phyloP scores from a whole-genome alignment of 495 filamentous ascomycete species.

The Aspergillus nidulans region DNA sequence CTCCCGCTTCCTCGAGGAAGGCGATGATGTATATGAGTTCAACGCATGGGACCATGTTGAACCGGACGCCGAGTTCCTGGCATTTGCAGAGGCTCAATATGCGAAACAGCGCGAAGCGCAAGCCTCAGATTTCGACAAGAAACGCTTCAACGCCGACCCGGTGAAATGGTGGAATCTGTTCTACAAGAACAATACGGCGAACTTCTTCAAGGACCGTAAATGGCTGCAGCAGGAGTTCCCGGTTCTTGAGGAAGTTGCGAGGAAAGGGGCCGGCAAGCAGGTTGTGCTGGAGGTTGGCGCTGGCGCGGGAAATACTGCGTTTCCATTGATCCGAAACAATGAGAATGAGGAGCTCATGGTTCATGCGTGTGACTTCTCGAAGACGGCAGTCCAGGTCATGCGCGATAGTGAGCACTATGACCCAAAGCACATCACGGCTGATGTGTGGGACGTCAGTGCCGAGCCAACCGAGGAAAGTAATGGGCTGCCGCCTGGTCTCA shows the following conservation, averaged over 20 bases:
- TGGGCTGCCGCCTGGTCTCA: slow-evolving; percentile 67
- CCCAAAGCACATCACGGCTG: slow-evolving; percentile 64
- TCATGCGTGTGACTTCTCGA: slow-evolving; percentile 91
- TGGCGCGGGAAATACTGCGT: slow-evolving; percentile 93
- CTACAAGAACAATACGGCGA: slow-evolving; percentile 89
- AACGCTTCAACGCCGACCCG: slow-evolving; percentile 80
- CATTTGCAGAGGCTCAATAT: slow-evolving; percentile 77
- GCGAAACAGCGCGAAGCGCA: slow-evolving; percentile 74
- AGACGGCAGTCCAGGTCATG: slow-evolving; percentile 86
- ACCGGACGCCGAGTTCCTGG: slow-evolving; percentile 75
- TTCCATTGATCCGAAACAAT: slow-evolving; percentile 78
- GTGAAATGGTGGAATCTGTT: slow-evolving; percentile 96
- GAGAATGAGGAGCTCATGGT: slow-evolving; percentile 72
- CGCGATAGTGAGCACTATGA: slow-evolving; percentile 64
- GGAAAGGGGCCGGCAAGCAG: slow-evolving; percentile 53
- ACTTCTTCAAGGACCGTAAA: slow-evolving; percentile 98
- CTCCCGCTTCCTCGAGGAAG: slow-evolving; percentile 73
- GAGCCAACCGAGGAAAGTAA: slow-evolving; percentile 35
- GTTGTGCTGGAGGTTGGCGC: slow-evolving; percentile 87
- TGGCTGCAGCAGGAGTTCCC: slow-evolving; percentile 97
- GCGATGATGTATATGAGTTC: slow-evolving; percentile 87
- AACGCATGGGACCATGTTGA: slow-evolving; percentile 98
- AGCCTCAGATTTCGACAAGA: slow-evolving; percentile 81
- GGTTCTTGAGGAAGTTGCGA: slow-evolving; percentile 64
- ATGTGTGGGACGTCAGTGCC: slow-evolving; percentile 84